A percentile compares a stretch with the other conserved stretches of the same genome.
phyloP scores from a whole-genome alignment of 2,329 filamentous ascomycete species.

The Ploettnerulaceae sp. region DNA sequence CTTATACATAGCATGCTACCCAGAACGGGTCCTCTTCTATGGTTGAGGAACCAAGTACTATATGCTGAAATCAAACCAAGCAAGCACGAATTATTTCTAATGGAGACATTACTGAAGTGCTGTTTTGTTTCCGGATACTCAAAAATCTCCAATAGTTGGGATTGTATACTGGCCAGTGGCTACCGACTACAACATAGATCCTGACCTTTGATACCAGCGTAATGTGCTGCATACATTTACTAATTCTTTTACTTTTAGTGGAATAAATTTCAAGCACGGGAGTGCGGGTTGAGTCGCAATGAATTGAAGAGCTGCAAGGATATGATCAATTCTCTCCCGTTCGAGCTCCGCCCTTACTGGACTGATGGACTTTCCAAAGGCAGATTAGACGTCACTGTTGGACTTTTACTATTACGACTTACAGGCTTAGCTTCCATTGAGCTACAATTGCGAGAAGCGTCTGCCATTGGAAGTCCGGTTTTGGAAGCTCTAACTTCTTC shows the following conservation, averaged over 20 bases:
- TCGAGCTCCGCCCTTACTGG: neutral
- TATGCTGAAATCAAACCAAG: too few species aligned
- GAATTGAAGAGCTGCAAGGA: neutral
- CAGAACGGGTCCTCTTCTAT: neutral
- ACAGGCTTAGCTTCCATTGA: constrained; percentile 5
- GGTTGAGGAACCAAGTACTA: neutral
- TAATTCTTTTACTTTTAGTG: neutral
- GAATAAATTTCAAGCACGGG: constrained; percentile 10
- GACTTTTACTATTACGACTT: constrained; percentile 4
- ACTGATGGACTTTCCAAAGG: constrained; percentile 4
- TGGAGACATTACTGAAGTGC: too few species aligned
- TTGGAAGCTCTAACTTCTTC: constrained; percentile 6
- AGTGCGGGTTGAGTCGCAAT: constrained; percentile 2
- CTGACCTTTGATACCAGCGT: too few species aligned
- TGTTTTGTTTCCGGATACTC: too few species aligned
- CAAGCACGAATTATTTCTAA: too few species aligned
- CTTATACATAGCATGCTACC: too few species aligned
- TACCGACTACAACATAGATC: too few species aligned
- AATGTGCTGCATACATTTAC: neutral
- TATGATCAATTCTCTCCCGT: neutral
- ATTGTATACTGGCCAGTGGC: too few species aligned
- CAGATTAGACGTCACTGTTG: constrained; percentile 7
- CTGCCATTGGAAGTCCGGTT: constrained; percentile 1
- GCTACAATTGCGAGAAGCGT: constrained; percentile 6
- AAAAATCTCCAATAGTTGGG: too few species aligned